A percentile compares a stretch with the other conserved stretches of the same genome.
These are phyloP conservation scores for Podaxis mareebaensis DNA, from an alignment of 768 basidiomycete species.

Conservation along the genomic window DNA sequence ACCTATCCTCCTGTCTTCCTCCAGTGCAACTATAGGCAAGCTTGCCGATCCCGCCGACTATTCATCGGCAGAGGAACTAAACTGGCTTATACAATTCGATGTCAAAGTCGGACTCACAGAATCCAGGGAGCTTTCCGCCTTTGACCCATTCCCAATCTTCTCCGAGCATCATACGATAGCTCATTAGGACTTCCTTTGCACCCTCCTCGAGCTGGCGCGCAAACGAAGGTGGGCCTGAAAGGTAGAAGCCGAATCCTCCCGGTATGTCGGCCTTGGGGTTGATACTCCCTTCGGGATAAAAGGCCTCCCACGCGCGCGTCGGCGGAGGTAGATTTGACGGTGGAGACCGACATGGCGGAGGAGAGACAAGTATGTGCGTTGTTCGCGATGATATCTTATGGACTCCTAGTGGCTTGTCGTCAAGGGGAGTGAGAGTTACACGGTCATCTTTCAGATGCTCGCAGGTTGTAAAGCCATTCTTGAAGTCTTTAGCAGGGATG, in stretches of 20 bases:
- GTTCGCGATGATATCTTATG: constrained; percentile 45
- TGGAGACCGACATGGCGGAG: constrained; percentile 13
- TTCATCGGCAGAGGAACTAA: neutral
- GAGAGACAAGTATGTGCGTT: constrained; percentile 32
- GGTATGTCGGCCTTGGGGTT: constrained; percentile 51
- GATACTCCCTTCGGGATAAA: constrained; percentile 61
- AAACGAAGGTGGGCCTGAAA: constrained; percentile 53
- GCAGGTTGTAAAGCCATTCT: constrained; percentile 46
- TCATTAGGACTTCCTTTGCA: constrained; percentile 58
- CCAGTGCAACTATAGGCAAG: constrained; percentile 67
- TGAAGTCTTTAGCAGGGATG: constrained; percentile 30
- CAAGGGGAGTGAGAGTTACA: constrained; percentile 31
- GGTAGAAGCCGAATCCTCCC: constrained; percentile 74
- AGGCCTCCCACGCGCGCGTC: constrained; percentile 56
- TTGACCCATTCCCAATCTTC: constrained; percentile 66
- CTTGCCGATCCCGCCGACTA: constrained; percentile 59
- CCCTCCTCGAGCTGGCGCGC: constrained; percentile 30
- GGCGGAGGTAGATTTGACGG: constrained; percentile 21
- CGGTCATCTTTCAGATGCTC: constrained; percentile 22
- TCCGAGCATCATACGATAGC: constrained; percentile 68
- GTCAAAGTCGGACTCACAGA: constrained; percentile 46
- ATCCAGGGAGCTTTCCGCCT: constrained; percentile 76
- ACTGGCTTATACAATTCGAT: neutral
- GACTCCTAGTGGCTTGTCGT: constrained; percentile 48
- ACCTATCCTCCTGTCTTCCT: constrained; percentile 61